phyloP scores from a whole-genome alignment of 495 filamentous ascomycete species.

The Lasiosphaeria miniovina region DNA sequence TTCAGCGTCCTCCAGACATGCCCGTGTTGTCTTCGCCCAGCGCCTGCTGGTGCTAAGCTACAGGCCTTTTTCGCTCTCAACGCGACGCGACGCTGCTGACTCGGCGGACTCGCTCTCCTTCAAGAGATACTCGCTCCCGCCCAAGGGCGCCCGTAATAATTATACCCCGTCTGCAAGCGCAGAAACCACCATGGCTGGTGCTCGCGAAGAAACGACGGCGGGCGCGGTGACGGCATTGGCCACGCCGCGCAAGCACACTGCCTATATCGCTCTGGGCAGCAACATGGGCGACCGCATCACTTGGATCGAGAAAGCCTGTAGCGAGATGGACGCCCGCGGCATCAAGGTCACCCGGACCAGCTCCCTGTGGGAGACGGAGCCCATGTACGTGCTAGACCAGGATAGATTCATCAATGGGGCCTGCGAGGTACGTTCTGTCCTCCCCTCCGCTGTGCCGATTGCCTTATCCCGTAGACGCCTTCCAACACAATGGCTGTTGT shows the following conservation, averaged over 20 bases:
- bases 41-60: constrained; percentile 5
- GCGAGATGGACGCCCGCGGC: constrained; percentile 64
- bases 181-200: constrained; percentile 12
- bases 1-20: not conserved
- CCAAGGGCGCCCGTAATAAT: constrained; percentile 2
- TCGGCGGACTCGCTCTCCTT: constrained; percentile 15
- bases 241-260: constrained; percentile 34
- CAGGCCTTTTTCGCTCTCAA: constrained; percentile 15
- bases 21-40: not conserved
- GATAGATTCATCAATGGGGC: constrained; percentile 86
- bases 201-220: constrained; percentile 6
- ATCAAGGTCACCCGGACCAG: constrained; percentile 80
- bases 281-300: constrained; percentile 84
- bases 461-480: not conserved
- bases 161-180: constrained; percentile 3
- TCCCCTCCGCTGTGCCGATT: not conserved
- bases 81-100: constrained; percentile 8
- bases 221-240: too few relatives aligned
- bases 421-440: constrained; percentile 68
- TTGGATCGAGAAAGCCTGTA: constrained; percentile 79
- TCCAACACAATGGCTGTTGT: not conserved
- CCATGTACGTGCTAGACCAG: constrained; percentile 95
- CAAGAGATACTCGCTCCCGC: constrained; percentile 26
- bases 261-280: constrained; percentile 86
- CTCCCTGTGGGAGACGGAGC: constrained; percentile 86